These are phyloP conservation scores for Parafenestella ontariensis DNA, from an alignment of 2,329 filamentous ascomycete species.

Conservation along the genomic window DNA sequence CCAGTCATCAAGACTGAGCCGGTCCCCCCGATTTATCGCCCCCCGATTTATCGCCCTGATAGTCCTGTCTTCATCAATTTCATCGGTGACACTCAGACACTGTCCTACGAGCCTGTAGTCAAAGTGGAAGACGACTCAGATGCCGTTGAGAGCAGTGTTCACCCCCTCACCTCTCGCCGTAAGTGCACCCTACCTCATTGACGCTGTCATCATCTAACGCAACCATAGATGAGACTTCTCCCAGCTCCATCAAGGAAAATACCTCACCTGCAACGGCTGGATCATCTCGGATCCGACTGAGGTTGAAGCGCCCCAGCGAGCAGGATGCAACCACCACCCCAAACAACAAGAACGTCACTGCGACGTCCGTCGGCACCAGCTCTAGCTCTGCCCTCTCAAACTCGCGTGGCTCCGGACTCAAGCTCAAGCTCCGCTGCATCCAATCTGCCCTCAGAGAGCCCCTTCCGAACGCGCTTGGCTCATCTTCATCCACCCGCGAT, in stretches of 20 bases:
- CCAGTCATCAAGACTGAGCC: no score
- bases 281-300: not conserved
- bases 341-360: not conserved
- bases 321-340: not conserved
- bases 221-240: not conserved
- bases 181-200: not conserved
- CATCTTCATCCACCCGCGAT: not conserved
- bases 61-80: no score
- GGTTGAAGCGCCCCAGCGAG: not conserved
- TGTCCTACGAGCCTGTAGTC: not conserved
- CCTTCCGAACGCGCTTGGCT: not conserved
- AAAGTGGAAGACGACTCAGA: not conserved
- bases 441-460: constrained; percentile 9
- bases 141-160: not conserved
- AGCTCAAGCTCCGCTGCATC: constrained; percentile 17
- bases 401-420: constrained; percentile 7
- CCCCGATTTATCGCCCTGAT: no score
- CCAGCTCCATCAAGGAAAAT: constrained; percentile 1
- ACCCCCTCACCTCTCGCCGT: not conserved
- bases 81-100: no score
- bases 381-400: not conserved
- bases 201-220: not conserved
- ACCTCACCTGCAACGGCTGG: not conserved
- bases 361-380: no score
- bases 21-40: no score